phyloP scores from a whole-genome alignment of 257 asterid genomes.

The Catharanthus roseus region DNA sequence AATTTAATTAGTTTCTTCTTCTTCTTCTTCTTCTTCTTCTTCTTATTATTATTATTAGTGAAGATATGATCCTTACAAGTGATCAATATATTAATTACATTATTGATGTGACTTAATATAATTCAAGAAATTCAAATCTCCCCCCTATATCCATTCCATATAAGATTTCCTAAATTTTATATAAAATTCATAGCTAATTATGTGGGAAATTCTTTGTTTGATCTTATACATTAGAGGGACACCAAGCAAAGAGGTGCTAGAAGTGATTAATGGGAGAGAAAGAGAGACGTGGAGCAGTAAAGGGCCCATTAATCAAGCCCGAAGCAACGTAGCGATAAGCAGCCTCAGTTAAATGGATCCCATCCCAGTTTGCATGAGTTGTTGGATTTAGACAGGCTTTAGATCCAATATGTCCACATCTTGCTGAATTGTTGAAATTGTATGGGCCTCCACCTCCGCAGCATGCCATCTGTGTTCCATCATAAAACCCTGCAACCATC shows the following conservation, averaged over 20 bases:
- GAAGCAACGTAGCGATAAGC: constrained; percentile 53
- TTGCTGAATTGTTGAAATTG: constrained; percentile 65
- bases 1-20: no score
- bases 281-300: constrained; percentile 42
- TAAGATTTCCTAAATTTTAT: no score
- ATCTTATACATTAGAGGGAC: neutral
- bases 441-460: constrained; percentile 92
- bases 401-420: constrained; percentile 71
- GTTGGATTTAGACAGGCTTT: constrained; percentile 49
- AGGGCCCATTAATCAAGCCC: constrained; percentile 51
- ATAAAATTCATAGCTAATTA: neutral
- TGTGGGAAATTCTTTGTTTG: neutral
- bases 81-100: no score
- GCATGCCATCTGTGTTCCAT: constrained; percentile 42
- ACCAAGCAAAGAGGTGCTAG: neutral
- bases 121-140: no score
- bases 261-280: constrained; percentile 30
- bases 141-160: no score
- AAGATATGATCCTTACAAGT: no score
- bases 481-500: constrained; percentile 39
- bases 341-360: constrained; percentile 64
- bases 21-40: no score
- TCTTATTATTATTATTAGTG: no score
- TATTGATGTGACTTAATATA: no score
- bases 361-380: constrained; percentile 57